These are phyloP conservation scores for Boletus vinaceobasis DNA, from an alignment of 768 basidiomycete genomes.

Conservation along the genomic window DNA sequence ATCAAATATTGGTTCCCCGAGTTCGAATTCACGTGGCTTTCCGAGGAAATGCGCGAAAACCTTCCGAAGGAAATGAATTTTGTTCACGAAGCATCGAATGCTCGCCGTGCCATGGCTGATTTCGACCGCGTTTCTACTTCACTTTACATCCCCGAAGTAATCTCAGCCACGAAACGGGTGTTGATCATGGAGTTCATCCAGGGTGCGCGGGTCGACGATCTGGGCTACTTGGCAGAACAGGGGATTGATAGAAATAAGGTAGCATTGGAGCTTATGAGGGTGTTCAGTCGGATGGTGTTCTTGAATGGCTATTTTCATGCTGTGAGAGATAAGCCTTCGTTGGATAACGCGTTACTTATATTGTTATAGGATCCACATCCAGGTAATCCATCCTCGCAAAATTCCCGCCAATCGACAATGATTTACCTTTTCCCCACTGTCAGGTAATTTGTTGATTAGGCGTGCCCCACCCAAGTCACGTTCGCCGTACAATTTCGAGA, in stretches of 20 bases:
- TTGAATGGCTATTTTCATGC: slow-evolving; percentile 89
- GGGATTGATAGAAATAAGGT: slow-evolving; percentile 93
- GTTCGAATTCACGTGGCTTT: slow-evolving; percentile 92
- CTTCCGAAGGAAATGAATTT: slow-evolving; percentile 96
- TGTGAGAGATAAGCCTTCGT: slow-evolving; percentile 40
- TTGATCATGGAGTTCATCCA: slow-evolving; percentile 94
- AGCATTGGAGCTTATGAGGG: slow-evolving; percentile 81
- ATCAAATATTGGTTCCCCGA: slow-evolving; percentile 93
- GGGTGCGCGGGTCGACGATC: slow-evolving; percentile 85
- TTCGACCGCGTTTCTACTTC: slow-evolving; percentile 72
- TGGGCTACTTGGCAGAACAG: slow-evolving; percentile 74
- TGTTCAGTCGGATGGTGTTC: slow-evolving; percentile 96
- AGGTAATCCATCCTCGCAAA: slow-evolving; percentile 39
- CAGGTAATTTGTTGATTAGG: slow-evolving; percentile 89
- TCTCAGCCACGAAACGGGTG: slow-evolving; percentile 78
- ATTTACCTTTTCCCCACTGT: not conserved
- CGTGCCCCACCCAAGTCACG: slow-evolving; percentile 56
- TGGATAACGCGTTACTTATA: slow-evolving; percentile 11
- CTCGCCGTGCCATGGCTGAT: slow-evolving; percentile 63
- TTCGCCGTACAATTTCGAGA: slow-evolving; percentile 94
- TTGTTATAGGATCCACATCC: slow-evolving; percentile 76
- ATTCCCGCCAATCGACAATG: slow-evolving; percentile 1
- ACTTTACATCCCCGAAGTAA: slow-evolving; percentile 82
- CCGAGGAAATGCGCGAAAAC: slow-evolving; percentile 93
- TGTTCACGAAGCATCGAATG: slow-evolving; percentile 82